Conservation (phyloP, 352 stramenopile species). For the Pythium aquatile region DNA sequence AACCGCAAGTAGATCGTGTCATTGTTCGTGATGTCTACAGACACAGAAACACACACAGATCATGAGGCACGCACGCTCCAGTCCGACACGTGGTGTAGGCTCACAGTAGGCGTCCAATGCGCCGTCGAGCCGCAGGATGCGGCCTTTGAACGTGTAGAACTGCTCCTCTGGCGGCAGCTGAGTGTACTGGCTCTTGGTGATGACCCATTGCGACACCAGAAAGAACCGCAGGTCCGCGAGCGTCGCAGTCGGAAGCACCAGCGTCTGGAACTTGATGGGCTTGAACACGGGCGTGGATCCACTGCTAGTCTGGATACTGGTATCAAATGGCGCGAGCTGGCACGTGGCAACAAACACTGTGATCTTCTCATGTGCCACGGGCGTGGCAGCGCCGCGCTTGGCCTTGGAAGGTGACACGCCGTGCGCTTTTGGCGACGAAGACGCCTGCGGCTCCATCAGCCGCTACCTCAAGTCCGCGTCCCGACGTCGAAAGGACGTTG, state of each 20-base stretch:
- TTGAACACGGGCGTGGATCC: slow-evolving; percentile 37
- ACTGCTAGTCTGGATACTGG: background rate
- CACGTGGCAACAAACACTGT: slow-evolving; percentile 65
- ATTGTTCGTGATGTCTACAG: slow-evolving; percentile 56
- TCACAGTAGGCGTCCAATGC: slow-evolving; percentile 64
- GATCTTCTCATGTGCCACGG: slow-evolving; percentile 25
- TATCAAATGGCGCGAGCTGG: slow-evolving; percentile 35
- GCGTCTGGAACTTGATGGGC: slow-evolving; percentile 53
- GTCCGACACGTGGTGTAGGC: background rate
- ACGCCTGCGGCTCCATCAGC: background rate
- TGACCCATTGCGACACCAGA: slow-evolving; percentile 55
- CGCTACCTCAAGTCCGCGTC: background rate
- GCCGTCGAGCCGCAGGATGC: slow-evolving; percentile 58
- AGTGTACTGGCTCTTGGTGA: slow-evolving; percentile 55
- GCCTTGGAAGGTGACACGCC: slow-evolving; percentile 1
- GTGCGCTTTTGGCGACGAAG: background rate
- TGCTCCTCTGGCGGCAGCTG: slow-evolving; percentile 46
- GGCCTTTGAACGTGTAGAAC: slow-evolving; percentile 75
- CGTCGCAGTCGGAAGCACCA: slow-evolving; percentile 38
- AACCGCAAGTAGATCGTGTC: slow-evolving; percentile 78
- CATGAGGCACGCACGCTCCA: background rate
- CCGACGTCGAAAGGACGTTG: background rate
- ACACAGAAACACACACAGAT: background rate
- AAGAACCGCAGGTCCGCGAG: slow-evolving; percentile 56
- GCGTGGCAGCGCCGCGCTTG: slow-evolving; percentile 3